Conservation (phyloP, 345 rosid species). For the Passiflora organensis region DNA sequence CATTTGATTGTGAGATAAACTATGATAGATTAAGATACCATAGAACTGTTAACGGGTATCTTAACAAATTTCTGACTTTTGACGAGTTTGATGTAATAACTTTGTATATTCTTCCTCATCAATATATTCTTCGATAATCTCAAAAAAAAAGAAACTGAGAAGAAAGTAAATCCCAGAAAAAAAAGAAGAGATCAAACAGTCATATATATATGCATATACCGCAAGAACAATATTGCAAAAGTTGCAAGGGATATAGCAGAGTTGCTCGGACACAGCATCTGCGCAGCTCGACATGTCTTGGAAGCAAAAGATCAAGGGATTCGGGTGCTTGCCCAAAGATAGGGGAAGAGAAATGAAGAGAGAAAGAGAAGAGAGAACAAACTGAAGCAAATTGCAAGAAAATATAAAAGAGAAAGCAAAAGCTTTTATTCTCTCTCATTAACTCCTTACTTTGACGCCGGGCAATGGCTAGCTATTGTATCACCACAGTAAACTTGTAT, state of each 20-base stretch:
- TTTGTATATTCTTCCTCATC: too few species aligned
- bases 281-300: conserved; percentile 31
- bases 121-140: too few species aligned
- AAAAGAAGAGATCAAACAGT: conserved; percentile 12
- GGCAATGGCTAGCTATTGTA: conserved; percentile 14
- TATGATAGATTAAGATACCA: too few species aligned
- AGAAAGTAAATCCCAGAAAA: conserved; percentile 27
- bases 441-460: conserved; percentile 21
- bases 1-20: too few species aligned
- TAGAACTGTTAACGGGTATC: too few species aligned
- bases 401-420: conserved; percentile 19
- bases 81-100: too few species aligned
- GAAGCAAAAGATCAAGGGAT: conserved; percentile 10
- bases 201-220: conserved; percentile 37
- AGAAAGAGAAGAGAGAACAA: conserved; percentile 22
- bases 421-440: conserved; percentile 16
- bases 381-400: conserved; percentile 22
- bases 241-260: conserved; percentile 99
- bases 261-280: conserved; percentile 56
- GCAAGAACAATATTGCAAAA: conserved; percentile 97
- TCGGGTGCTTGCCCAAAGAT: conserved; percentile 18
- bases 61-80: too few species aligned
- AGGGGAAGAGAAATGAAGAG: conserved; percentile 6
- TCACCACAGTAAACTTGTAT: conserved; percentile 21
- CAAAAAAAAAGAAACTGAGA: background rate